phyloP scores from a whole-genome alignment of 1,284 basidiomycete genomes.

The Phellopilus nigrolimitatus region DNA sequence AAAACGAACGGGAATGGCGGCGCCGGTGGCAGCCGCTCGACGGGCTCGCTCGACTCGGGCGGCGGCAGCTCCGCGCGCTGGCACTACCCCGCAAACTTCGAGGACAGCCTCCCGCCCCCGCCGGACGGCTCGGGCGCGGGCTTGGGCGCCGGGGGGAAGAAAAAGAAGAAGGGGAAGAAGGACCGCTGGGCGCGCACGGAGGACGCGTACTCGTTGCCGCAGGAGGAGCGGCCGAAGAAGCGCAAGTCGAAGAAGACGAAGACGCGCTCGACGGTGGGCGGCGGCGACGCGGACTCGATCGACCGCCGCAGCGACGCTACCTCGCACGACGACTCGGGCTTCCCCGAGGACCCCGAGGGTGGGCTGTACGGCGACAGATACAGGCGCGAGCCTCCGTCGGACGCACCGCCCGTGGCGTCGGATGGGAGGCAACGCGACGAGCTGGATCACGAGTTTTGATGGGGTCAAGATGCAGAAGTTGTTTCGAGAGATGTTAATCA shows the following conservation, averaged over 20 bases:
- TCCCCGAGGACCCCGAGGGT: constrained; percentile 69
- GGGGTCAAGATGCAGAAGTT: background rate
- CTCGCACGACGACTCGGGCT: constrained; percentile 35
- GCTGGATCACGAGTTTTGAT: constrained; percentile 46
- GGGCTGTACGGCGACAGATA: constrained; percentile 48
- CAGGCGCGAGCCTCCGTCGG: constrained; percentile 22
- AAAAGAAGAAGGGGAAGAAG: constrained; percentile 69
- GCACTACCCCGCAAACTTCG: constrained; percentile 80
- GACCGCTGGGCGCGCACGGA: constrained; percentile 80
- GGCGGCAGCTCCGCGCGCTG: constrained; percentile 49
- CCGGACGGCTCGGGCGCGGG: constrained; percentile 29
- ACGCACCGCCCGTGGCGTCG: constrained; percentile 21
- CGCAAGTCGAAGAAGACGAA: constrained; percentile 49
- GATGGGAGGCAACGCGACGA: constrained; percentile 32
- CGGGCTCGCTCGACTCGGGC: constrained; percentile 22
- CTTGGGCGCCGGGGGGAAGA: constrained; percentile 27
- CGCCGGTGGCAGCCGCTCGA: no score
- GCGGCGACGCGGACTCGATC: constrained; percentile 34
- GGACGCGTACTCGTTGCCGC: constrained; percentile 63
- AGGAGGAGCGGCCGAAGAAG: constrained; percentile 45
- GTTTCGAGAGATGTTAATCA: no score
- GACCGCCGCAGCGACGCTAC: constrained; percentile 36
- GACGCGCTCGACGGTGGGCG: constrained; percentile 37
- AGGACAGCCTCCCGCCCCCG: constrained; percentile 56
- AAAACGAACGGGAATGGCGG: constrained; percentile 31